Base-by-base conservation (phyloP, 1,284 basidiomycete species). In the Trichosporon sp. region DNA sequence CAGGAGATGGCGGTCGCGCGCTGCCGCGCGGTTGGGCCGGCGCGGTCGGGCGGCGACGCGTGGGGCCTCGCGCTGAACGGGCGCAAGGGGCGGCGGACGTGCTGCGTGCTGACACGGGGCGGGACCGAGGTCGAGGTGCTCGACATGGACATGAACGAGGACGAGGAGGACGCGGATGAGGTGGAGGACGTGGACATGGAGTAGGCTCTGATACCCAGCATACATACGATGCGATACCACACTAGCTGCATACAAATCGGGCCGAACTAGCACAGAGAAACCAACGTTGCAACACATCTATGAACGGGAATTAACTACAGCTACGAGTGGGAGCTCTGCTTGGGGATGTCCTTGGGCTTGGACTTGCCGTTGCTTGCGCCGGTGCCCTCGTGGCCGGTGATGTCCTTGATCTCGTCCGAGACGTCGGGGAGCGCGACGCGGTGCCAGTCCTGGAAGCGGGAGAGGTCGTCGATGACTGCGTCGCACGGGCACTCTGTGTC, bases 101-200 rank as follows among this genome's bases (percentile, higher is more conserved):
- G 77, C 6, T 81, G 78, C 66, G 74, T 80, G 5, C 65, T 75
- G 21, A 69, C 70, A 21, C 71, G 71, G 15, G 73, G 70, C n/a
- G 79, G 73, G 1, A 70, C 62, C 7, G 73, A 74, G 64, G 67
- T 79, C 15, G 72, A 74, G 58, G 78, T 79, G 23, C 70, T 79
- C 23, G 80, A 80, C 70, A 72, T 80, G 67, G 78, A 77, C n/a
- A 71, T 68, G 47, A 70, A 80, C 65, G 80, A 79, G 67, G 78
- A 77, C 53, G 72, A 74, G 21, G 75, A 76, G 12, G 75, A 75
- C 29, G 76, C 69, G 0, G 73, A 72, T 13, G 73, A 67, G 2
- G 70, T 68, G 12, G 74, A 72, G 18, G 68, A 72, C 23, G 68
- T 69, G 12, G 70, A 72, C 34, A 66, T 64, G 73, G 56, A 69